Percentiles rank a stretch among this genome's conserved stretches.
phyloP scores from a whole-genome alignment of 1,284 basidiomycete genomes.

The Cutaneotrichosporon cutaneum region DNA sequence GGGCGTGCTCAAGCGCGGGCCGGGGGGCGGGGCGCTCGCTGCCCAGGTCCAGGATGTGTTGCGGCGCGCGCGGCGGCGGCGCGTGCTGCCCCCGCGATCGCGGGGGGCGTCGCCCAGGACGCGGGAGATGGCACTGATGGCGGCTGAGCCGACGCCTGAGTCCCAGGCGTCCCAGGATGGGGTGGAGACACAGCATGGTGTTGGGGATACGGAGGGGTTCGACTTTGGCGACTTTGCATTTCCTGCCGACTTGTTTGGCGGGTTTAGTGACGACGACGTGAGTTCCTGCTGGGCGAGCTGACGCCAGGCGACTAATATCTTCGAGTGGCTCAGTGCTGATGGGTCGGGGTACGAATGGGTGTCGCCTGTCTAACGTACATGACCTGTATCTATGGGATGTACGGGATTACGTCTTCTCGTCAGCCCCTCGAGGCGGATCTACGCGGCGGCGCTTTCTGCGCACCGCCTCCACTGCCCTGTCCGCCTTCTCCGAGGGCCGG shows the following conservation, averaged over 20 bases:
- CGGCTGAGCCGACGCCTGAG: not conserved
- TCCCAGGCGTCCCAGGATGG: not conserved
- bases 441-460: too few relatives aligned
- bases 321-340: slow-evolving; percentile 5
- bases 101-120: not conserved
- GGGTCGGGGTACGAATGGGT: not conserved
- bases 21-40: slow-evolving; percentile 4
- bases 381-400: too few relatives aligned
- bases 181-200: not conserved
- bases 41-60: slow-evolving; percentile 11
- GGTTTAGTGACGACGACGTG: slow-evolving; percentile 11
- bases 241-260: slow-evolving; percentile 12
- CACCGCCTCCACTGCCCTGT: too few relatives aligned
- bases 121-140: too few relatives aligned
- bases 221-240: slow-evolving; percentile 15
- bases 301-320: slow-evolving; percentile 9
- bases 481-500: too few relatives aligned
- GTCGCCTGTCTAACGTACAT: not conserved
- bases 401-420: too few relatives aligned
- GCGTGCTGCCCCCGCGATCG: slow-evolving; percentile 6
- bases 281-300: not conserved
- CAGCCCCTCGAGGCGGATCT: too few relatives aligned
- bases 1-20: slow-evolving; percentile 32
- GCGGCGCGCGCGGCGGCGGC: slow-evolving; percentile 7
- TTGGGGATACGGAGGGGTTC: not conserved